Evolutionary conservation across 192 early-diverging fungal genomes (phyloP).

Genomic region (Entomortierella parvispora): DNA sequence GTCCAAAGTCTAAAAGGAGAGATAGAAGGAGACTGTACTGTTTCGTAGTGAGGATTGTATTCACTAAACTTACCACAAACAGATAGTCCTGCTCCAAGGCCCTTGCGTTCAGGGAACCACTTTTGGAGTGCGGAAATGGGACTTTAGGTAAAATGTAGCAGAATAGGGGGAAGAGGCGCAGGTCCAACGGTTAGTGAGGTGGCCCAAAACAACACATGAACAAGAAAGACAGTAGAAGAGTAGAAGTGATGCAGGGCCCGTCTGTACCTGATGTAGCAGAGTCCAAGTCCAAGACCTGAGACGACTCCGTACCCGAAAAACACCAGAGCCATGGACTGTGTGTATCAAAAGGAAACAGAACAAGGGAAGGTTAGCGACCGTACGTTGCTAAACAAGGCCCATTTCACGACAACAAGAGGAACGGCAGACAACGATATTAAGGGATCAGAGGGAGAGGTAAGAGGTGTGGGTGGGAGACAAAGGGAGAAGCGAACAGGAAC

Average conservation of each 20-base stretch:
- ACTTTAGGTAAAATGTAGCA: conserved; percentile 14
- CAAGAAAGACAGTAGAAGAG: too few species aligned
- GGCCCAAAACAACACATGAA: too few species aligned
- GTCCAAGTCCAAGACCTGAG: conserved; percentile 69
- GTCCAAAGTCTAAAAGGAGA: neutral
- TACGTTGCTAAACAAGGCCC: too few species aligned
- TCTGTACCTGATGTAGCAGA: conserved; percentile 64
- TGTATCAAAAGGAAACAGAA: neutral
- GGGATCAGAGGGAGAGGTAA: neutral
- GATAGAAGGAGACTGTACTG: neutral
- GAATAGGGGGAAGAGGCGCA: neutral
- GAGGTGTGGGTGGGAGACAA: neutral
- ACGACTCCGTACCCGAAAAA: conserved; percentile 74
- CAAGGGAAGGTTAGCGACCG: neutral
- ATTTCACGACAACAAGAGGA: too few species aligned
- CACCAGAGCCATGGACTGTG: conserved; percentile 59
- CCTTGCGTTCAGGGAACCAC: conserved; percentile 71
- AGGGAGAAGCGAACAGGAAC: too few species aligned
- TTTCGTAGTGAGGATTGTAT: too few species aligned
- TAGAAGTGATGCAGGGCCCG: neutral
- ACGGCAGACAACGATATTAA: too few species aligned
- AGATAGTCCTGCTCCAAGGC: conserved; percentile 69
- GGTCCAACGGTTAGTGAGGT: too few species aligned
- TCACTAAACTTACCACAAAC: conserved; percentile 74
- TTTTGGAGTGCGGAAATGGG: conserved; percentile 71